Evolutionary conservation across 305 asterid species (phyloP), one percentile per base, ranked within the genome.

Genomic region (Plantago rigida): DNA sequence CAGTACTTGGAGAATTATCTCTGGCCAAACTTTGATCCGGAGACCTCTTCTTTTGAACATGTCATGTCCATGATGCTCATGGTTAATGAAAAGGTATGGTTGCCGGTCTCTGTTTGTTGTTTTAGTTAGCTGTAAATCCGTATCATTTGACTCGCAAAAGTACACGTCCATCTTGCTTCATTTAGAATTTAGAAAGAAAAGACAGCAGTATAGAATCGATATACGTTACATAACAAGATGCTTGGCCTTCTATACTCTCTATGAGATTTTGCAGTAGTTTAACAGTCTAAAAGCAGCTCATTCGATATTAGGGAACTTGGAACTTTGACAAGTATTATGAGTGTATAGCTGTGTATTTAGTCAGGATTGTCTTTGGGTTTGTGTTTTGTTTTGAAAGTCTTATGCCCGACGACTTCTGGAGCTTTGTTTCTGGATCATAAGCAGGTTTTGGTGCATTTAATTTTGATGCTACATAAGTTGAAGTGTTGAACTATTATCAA

Each of bases 51-150:
- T 14, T 88, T 92, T 70, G 96, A 92, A 86, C 96, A 92, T 67
- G 86, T 92, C 64, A 92, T 92, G 99, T 88, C 99, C 13, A 88
- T 92, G 87, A 83, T 92, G 69, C 94, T 92, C 64, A 86, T 92
- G 99, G 84, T 92, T 70, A 92, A 92, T 78, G 99, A 92, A 81
- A 92, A 92, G 98, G 98, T 91, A 72, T 42, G 55, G 2, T 8
- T 6, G 1, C 9, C 1, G 11, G 15, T 26, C 6, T 14, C 9
- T 24, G 6, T 51, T 12, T 52, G 15, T 17, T 51, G 28, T 51
- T 13, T 1, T 19, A 28, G 55, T 17, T 5, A 3, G 39, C 7
- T 31, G 39, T 31, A 5, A 4, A 29, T 2, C 34, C 2, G 7
- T 31, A 31, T 31, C 39, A 31, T 31, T 3, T 31, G 5, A 4